Evolutionary conservation across 768 basidiomycete genomes (phyloP).

Genomic region (Amyloporia xantha): DNA sequence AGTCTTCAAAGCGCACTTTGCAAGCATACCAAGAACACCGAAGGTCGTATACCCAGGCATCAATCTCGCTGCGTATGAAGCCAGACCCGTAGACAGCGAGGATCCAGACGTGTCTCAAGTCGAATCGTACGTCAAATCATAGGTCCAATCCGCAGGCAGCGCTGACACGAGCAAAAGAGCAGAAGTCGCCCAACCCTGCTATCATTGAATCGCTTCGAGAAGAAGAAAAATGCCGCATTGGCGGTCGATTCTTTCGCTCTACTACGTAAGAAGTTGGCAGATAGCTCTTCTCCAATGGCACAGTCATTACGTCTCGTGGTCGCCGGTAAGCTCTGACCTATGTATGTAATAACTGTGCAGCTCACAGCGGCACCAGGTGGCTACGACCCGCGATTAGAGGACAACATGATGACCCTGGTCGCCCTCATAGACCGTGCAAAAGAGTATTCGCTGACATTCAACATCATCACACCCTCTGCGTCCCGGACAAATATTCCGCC

Average conservation of each 20-base stretch:
- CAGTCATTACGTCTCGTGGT: slow-evolving; percentile 62
- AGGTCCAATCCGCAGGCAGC: background rate
- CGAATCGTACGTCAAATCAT: slow-evolving; percentile 43
- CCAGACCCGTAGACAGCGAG: slow-evolving; percentile 28
- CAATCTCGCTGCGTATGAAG: slow-evolving; percentile 67
- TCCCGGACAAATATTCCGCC: slow-evolving; percentile 35
- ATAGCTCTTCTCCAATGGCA: slow-evolving; percentile 12
- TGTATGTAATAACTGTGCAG: background rate
- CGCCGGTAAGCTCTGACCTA: slow-evolving; percentile 46
- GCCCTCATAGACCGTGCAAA: slow-evolving; percentile 55
- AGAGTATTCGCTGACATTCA: slow-evolving; percentile 48
- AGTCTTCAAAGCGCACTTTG: slow-evolving; percentile 72
- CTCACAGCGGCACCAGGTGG: slow-evolving; percentile 48
- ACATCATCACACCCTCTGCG: slow-evolving; percentile 43
- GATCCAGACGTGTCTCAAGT: slow-evolving; percentile 50
- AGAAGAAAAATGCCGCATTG: slow-evolving; percentile 85
- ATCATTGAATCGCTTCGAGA: slow-evolving; percentile 92
- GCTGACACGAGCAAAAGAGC: slow-evolving; percentile 6
- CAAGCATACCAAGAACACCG: slow-evolving; percentile 53
- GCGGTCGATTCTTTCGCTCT: slow-evolving; percentile 75
- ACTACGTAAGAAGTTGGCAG: slow-evolving; percentile 30
- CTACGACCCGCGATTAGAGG: slow-evolving; percentile 81
- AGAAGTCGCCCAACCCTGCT: slow-evolving; percentile 69
- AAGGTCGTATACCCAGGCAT: slow-evolving; percentile 95
- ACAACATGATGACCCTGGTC: slow-evolving; percentile 70